Base-by-base conservation (phyloP, 2,329 filamentous ascomycete genomes). In the Gremmenia infestans region DNA sequence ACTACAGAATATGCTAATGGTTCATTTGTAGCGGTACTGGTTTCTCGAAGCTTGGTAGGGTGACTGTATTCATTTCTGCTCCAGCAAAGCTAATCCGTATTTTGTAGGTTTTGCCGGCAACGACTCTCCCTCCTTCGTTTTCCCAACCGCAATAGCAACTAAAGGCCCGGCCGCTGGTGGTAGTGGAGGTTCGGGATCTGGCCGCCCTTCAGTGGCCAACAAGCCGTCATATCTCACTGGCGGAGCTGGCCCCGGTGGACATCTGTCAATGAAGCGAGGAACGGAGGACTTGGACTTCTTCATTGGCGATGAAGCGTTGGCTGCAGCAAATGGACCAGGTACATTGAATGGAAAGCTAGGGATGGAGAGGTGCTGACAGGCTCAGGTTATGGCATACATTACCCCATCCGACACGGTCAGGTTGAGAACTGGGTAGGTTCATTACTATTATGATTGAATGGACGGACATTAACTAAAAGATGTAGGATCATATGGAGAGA, bases 241-340 rank as follows among this genome's bases (percentile, higher is more conserved):
- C 60, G 91, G 92, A 63, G 89, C 91, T 67, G 93, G 93, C 5
- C 81, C 89, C 23, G 78, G 85, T 57, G 88, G 91, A 37, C 88
- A 97, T 73, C 73, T 99, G 64, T 92, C 89, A 62, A 85, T 81
- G 66, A 99, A 99, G 81, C 87, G 95, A 67, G 94, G 94, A 57
- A 97, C 93, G 15, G 95, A 99, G 74, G 94, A 99, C 71, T 76
- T 99, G 69, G 94, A 99, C 76, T 99, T 92, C 81, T 99, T 96
- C 76, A 99, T 99, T 70, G 94, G 94, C 59, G 94, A 99, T 71
- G 94, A 97, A 77, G 94, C 94, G 61, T 81, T 97, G 64, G 79
- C 88, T 59, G 93, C 93, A 47, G 80, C 90, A 48, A 83, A 79
- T 63, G 94, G 94, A 55, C 91, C 94, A 66, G 91, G 87, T 89